Conservation (phyloP, 129 eudicot species). For the Centrapalus pauciflorus region DNA sequence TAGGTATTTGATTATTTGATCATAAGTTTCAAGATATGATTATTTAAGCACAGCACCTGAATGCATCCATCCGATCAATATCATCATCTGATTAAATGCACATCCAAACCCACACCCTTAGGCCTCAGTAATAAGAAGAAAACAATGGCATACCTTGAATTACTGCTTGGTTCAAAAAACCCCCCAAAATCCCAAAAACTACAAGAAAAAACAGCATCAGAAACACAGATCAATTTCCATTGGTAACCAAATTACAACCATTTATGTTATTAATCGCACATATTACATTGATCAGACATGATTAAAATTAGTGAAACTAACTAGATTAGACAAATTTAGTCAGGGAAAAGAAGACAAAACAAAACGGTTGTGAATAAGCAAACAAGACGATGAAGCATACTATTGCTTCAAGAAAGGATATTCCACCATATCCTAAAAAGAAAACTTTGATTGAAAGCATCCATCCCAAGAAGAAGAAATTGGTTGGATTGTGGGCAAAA, state of each 20-base stretch:
- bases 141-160: slow-evolving; percentile 21
- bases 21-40: too few relatives aligned
- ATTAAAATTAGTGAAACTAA: not conserved
- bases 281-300: slow-evolving; percentile 11
- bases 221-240: not conserved
- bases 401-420: slow-evolving; percentile 44
- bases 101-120: not conserved
- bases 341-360: slow-evolving; percentile 6
- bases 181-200: slow-evolving; percentile 19
- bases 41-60: too few relatives aligned
- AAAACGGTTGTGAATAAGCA: not conserved
- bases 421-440: slow-evolving; percentile 26
- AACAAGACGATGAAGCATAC: slow-evolving; percentile 31
- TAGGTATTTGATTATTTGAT: too few relatives aligned
- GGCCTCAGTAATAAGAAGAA: too few relatives aligned
- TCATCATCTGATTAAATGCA: not conserved
- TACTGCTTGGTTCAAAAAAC: not conserved
- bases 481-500: slow-evolving; percentile 4
- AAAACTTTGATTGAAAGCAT: slow-evolving; percentile 4
- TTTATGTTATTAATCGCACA: too few relatives aligned
- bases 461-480: slow-evolving; percentile 9
- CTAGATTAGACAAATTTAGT: slow-evolving; percentile 7
- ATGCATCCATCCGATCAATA: too few relatives aligned
- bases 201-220: slow-evolving; percentile 18
- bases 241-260: slow-evolving; percentile 10